Conservation (phyloP, 495 filamentous ascomycete genomes). For the Hypoxylon fuscum region DNA sequence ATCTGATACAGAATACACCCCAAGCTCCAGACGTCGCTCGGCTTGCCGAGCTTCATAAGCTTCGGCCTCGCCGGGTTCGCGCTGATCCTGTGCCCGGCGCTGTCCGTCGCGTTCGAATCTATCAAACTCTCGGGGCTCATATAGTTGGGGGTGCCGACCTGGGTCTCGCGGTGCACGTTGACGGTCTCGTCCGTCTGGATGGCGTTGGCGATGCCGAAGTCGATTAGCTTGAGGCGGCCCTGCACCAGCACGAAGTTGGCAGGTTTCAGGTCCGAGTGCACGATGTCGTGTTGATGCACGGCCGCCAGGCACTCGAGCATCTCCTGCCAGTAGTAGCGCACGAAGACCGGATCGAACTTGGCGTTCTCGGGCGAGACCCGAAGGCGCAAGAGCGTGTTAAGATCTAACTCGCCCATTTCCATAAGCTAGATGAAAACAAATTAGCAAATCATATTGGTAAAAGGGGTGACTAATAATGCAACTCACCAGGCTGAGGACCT, state of each 20-base stretch:
- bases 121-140: slow-evolving; percentile 96
- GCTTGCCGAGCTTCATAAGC: slow-evolving; percentile 94
- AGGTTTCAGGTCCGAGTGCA: slow-evolving; percentile 96
- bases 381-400: slow-evolving; percentile 81
- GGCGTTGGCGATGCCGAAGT: slow-evolving; percentile 97
- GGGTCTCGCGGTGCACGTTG: slow-evolving; percentile 94
- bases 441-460: too few species aligned
- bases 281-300: slow-evolving; percentile 87
- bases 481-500: slow-evolving; percentile 81
- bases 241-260: slow-evolving; percentile 92
- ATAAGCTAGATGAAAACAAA: slow-evolving; percentile 67
- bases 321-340: slow-evolving; percentile 98
- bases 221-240: slow-evolving; percentile 85
- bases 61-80: slow-evolving; percentile 63
- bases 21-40: slow-evolving; percentile 93
- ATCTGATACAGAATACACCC: slow-evolving; percentile 98
- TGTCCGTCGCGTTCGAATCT: slow-evolving; percentile 77
- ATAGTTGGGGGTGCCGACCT: slow-evolving; percentile 97
- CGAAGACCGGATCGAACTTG: slow-evolving; percentile 84
- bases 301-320: slow-evolving; percentile 96
- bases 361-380: slow-evolving; percentile 77
- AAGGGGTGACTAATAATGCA: too few species aligned
- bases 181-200: slow-evolving; percentile 93
- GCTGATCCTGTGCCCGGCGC: slow-evolving; percentile 50
- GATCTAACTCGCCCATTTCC: slow-evolving; percentile 96